Conservation (phyloP, 345 rosid genomes). For the Pelargonium nanum region DNA sequence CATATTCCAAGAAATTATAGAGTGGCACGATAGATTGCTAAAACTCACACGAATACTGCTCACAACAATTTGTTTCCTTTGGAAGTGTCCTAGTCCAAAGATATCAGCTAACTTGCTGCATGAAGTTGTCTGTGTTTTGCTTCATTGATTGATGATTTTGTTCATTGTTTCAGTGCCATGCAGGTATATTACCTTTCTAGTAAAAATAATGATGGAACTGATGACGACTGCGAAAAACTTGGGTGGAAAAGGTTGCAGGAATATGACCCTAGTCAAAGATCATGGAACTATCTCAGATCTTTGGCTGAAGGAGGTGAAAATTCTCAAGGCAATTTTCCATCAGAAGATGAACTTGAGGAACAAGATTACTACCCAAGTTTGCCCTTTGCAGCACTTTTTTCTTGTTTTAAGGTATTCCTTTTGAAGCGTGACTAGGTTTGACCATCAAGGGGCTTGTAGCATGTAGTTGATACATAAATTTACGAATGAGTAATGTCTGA, state of each 20-base stretch:
- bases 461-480: too few relatives aligned
- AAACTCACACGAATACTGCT: too few relatives aligned
- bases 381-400: slow-evolving; percentile 90
- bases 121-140: background rate
- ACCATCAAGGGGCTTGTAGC: background rate
- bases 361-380: slow-evolving; percentile 83
- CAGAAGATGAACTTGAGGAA: slow-evolving; percentile 82
- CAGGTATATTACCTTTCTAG: slow-evolving; percentile 69
- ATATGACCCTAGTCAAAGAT: slow-evolving; percentile 59
- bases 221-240: slow-evolving; percentile 57
- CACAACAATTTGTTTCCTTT: too few relatives aligned
- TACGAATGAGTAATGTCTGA: too few relatives aligned
- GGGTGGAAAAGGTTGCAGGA: slow-evolving; percentile 72
- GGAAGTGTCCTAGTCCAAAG: too few relatives aligned
- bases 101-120: background rate
- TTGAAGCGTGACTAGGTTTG: background rate
- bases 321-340: slow-evolving; percentile 27
- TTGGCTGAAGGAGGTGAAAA: slow-evolving; percentile 41
- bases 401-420: slow-evolving; percentile 62
- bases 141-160: slow-evolving; percentile 5
- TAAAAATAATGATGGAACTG: slow-evolving; percentile 48
- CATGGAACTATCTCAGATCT: slow-evolving; percentile 68
- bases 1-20: too few relatives aligned
- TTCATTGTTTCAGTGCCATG: slow-evolving; percentile 41
- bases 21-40: too few relatives aligned